Evolutionary conservation across 768 basidiomycete genomes (phyloP).

Genomic region (Termitomyces bulborhizus): DNA sequence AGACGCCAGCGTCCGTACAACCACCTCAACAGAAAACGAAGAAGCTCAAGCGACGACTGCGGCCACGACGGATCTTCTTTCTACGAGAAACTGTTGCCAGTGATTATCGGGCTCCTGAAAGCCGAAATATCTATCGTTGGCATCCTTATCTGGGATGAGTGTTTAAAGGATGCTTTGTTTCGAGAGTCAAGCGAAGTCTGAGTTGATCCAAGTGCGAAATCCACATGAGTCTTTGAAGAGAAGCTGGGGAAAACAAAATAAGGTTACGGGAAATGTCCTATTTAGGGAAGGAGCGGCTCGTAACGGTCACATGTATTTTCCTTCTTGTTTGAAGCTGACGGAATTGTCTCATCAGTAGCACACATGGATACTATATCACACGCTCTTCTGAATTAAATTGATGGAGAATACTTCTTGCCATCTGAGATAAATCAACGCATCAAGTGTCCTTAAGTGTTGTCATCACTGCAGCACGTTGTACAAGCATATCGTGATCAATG

Average conservation of each 20-base stretch:
- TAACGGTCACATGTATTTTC: neutral
- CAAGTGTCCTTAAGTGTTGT: neutral
- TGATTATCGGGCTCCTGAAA: conserved; percentile 24
- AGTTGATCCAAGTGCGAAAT: conserved; percentile 23
- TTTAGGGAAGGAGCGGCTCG: too few relatives aligned
- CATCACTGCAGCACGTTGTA: neutral
- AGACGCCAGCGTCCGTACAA: conserved; percentile 13
- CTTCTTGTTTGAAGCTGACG: neutral
- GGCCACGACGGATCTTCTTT: conserved; percentile 23
- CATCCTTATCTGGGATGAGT: conserved; percentile 27
- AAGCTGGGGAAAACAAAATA: conserved; percentile 16
- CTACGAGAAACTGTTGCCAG: conserved; percentile 25
- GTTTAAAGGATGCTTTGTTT: conserved; percentile 20
- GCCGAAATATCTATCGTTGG: conserved; percentile 22
- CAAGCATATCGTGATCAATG: neutral
- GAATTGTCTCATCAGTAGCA: neutral
- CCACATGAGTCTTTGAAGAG: conserved; percentile 19
- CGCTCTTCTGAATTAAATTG: conserved; percentile 12
- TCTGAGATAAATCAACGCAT: neutral
- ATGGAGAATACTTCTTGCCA: too few relatives aligned
- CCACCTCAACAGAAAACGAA: neutral
- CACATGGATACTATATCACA: conserved; percentile 26
- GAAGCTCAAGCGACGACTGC: neutral
- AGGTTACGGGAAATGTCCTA: conserved; percentile 22
- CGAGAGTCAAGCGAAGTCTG: conserved; percentile 19